These are phyloP conservation scores for Plantago ovata DNA, from an alignment of 257 asterid species.

Conservation along the genomic window DNA sequence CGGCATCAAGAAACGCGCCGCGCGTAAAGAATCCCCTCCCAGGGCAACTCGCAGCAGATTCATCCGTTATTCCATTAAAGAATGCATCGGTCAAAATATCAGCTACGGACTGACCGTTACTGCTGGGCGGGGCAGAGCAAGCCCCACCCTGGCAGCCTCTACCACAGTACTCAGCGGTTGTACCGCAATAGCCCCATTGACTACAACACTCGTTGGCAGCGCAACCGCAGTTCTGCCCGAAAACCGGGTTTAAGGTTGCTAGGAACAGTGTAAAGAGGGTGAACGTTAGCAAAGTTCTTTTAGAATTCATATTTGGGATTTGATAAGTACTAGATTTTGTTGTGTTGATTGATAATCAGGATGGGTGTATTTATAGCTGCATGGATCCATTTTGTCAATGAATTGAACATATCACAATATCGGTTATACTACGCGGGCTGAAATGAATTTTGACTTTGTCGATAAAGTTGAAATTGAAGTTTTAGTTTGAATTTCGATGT, in stretches of 20 bases:
- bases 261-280: conserved; percentile 20
- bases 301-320: conserved; percentile 1
- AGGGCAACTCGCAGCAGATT: conserved; percentile 29
- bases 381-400: neutral
- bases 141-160: conserved; percentile 40
- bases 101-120: conserved; percentile 18
- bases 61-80: conserved; percentile 35
- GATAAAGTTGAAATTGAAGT: neutral
- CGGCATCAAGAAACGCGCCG: conserved; percentile 36
- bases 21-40: conserved; percentile 50
- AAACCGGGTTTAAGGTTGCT: conserved; percentile 2
- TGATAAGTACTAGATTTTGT: no score
- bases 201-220: conserved; percentile 37
- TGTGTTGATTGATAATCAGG: neutral
- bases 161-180: conserved; percentile 34
- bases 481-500: no score
- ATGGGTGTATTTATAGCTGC: conserved; percentile 1
- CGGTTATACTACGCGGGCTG: neutral
- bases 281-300: conserved; percentile 16
- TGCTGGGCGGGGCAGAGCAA: conserved; percentile 23
- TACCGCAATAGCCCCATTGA: conserved; percentile 44
- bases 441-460: conserved; percentile 17
- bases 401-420: no score
- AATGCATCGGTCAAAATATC: conserved; percentile 38
- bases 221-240: conserved; percentile 45